Evolutionary conservation across 306 rosid species (phyloP), one percentile per base, ranked within the genome.

Genomic region (Vicia faba): DNA sequence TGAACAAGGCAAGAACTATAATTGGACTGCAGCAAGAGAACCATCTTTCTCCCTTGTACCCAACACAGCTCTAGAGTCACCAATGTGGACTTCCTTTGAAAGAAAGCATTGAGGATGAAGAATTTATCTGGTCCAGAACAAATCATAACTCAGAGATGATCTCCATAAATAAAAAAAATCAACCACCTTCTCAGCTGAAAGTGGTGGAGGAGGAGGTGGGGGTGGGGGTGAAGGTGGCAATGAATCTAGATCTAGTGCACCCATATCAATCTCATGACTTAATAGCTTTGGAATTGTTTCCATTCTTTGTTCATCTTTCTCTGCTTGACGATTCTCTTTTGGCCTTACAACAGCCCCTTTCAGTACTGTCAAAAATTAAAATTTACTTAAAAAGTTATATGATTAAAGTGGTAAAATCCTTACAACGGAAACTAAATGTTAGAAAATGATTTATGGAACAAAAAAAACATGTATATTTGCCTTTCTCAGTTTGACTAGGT

Each of bases 141-240:
- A n/a, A n/a, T n/a, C n/a, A n/a, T n/a, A n/a, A n/a, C n/a, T n/a
- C n/a, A n/a, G n/a, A n/a, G n/a, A n/a, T n/a, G n/a, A n/a, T n/a
- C n/a, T n/a, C n/a, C n/a, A n/a, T n/a, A n/a, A n/a, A n/a, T n/a
- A n/a, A n/a, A n/a, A n/a, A n/a, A n/a, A n/a, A n/a, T n/a, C 83
- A 72, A 79, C 78, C 82, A 86, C 83, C 78, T 55, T 86, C 86
- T 74, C 83, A 64, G 59, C 33, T 33, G 77, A 54, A 45, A 80
- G 84, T 15, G 77, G 78, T 12, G 85, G 84, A 0, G 83, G 79
- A 0, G 79, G 79, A 4, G 75, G 80, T 0, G 85, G 91, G 3
- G 85, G 81, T 0, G 84, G 80, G 13, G 89, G 87, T 2, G 93
- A 81, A 35, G 96, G 83, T 38, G 86, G 84, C 80, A 78, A 74